These are phyloP conservation scores for Alternaria infectoria DNA, from an alignment of 2,329 filamentous ascomycete genomes.

Conservation along the genomic window DNA sequence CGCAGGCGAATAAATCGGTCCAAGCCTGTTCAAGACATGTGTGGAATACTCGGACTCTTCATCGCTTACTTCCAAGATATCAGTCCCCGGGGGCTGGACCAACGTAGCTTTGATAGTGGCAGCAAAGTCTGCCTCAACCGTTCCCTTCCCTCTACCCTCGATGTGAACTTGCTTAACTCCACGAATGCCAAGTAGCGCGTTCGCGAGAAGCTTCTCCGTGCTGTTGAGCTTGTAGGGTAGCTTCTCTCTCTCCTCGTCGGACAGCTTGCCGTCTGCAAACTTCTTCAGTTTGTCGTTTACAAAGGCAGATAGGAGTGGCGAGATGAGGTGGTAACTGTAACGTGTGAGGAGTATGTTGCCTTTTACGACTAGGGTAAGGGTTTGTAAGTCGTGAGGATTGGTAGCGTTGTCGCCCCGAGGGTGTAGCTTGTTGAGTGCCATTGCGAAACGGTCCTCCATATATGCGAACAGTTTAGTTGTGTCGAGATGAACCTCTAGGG, in stretches of 20 bases:
- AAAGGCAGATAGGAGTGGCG: background rate
- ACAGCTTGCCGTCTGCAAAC: background rate
- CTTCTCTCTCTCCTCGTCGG: slow-evolving; percentile 5
- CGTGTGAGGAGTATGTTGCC: background rate
- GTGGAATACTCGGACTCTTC: background rate
- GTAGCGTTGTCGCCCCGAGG: background rate
- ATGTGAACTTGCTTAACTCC: slow-evolving; percentile 15
- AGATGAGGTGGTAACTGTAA: background rate
- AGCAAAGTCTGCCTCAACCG: background rate
- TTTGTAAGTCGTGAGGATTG: background rate
- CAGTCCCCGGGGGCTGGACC: background rate
- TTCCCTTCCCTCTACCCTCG: background rate
- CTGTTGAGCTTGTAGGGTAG: slow-evolving; percentile 12
- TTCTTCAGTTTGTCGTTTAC: background rate
- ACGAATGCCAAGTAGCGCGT: slow-evolving; percentile 24
- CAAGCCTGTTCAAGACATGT: background rate
- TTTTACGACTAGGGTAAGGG: background rate
- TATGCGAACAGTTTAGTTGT: background rate
- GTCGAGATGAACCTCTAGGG: background rate
- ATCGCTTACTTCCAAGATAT: background rate
- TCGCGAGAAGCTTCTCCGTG: slow-evolving; percentile 15
- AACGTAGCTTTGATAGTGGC: background rate
- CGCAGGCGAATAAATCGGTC: background rate
- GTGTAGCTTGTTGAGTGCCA: background rate
- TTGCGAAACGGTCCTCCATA: background rate